Conservation (phyloP, 306 rosid species). For the barrel medic (Medicago truncatula) region MtrunA17r5.0-ANR NC_053049.1:47188001-47188500, state of each 20-base stretch:
- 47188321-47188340: background rate
- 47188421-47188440: no score
- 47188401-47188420: no score
- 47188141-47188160: constrained; percentile 28
- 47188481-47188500: background rate
- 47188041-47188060: constrained; percentile 29
- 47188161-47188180: constrained; percentile 88
- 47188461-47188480: background rate
- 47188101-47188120: background rate
- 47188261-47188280: constrained; percentile 84
- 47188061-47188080: constrained; percentile 46
- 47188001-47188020: background rate
- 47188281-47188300: constrained; percentile 69
- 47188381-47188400: background rate
- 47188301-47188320: background rate
- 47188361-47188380: background rate
- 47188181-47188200: constrained; percentile 87
- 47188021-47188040: no score
- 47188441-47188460: no score
- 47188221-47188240: constrained; percentile 73
- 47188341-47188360: background rate
- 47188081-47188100: constrained; percentile 1
- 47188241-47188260: constrained; percentile 84
- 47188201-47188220: constrained; percentile 79
- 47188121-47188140: background rate